Conservation (phyloP, 1,284 basidiomycete genomes). For the Leccinum pseudoinsigne region DNA sequence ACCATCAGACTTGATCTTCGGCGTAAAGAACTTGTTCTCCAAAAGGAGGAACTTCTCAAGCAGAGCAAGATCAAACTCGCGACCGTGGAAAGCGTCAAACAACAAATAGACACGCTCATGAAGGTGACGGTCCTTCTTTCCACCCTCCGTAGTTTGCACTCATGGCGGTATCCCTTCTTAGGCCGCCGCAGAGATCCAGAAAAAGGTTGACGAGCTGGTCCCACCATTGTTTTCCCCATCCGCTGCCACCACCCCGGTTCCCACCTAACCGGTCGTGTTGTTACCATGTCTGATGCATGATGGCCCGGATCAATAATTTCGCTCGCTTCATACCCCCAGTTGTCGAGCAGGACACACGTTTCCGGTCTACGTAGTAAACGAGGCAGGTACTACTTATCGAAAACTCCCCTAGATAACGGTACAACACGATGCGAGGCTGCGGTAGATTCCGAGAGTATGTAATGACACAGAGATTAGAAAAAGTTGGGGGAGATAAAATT, state of each 20-base stretch:
- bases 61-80: conserved; percentile 64
- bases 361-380: conserved; percentile 6
- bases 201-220: conserved; percentile 70
- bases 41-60: conserved; percentile 74
- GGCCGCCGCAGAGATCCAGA: conserved; percentile 70
- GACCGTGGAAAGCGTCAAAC: conserved; percentile 72
- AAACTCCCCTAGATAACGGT: conserved; percentile 31
- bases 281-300: neutral
- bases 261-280: conserved; percentile 16
- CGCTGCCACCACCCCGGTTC: conserved; percentile 24
- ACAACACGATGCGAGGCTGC: conserved; percentile 27
- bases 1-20: conserved; percentile 58
- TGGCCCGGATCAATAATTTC: neutral
- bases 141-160: conserved; percentile 12
- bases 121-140: conserved; percentile 48
- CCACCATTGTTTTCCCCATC: conserved; percentile 38
- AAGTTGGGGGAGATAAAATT: conserved; percentile 18
- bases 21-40: conserved; percentile 59
- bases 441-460: conserved; percentile 26
- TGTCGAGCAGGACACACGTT: conserved; percentile 11
- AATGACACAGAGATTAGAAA: conserved; percentile 22
- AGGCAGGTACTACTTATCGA: conserved; percentile 15
- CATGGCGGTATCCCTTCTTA: conserved; percentile 30
- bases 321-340: conserved; percentile 4
- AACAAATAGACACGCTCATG: conserved; percentile 69